These are phyloP conservation scores for Fraxinus dipetala DNA, from an alignment of 305 asterid genomes.

Conservation along the genomic window DNA sequence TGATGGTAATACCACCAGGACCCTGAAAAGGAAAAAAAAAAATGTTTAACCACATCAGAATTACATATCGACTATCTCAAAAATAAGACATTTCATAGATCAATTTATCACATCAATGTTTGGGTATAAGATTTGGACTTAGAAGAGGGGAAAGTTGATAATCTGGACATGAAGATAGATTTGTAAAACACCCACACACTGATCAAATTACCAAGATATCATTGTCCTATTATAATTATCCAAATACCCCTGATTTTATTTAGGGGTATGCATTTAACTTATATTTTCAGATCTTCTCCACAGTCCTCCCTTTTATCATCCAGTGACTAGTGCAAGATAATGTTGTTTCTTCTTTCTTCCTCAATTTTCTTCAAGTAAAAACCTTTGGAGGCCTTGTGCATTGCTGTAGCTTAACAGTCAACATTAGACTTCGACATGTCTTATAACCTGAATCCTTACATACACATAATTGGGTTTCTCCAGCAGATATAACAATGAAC, in stretches of 20 bases:
- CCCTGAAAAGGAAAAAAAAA: conserved; percentile 33
- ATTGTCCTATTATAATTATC: background rate
- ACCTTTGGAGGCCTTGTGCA: background rate
- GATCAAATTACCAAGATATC: background rate
- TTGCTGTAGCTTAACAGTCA: background rate
- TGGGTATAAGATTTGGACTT: background rate
- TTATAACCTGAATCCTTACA: background rate
- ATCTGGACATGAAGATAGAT: background rate
- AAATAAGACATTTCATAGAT: no score
- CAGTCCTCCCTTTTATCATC: background rate
- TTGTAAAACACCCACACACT: background rate
- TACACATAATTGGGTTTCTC: background rate
- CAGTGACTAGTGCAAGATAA: background rate
- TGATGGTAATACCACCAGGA: conserved; percentile 57
- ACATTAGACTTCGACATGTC: background rate
- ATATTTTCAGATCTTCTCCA: background rate
- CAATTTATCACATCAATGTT: background rate
- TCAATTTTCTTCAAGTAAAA: background rate
- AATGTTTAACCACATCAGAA: background rate
- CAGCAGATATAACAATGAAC: background rate
- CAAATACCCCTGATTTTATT: background rate
- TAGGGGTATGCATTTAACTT: background rate
- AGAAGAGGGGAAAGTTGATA: background rate
- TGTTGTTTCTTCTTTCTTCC: background rate
- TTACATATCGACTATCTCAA: background rate